These are phyloP conservation scores for Fusarium musae DNA, from an alignment of 2,329 filamentous ascomycete genomes.

Conservation along the genomic window DNA sequence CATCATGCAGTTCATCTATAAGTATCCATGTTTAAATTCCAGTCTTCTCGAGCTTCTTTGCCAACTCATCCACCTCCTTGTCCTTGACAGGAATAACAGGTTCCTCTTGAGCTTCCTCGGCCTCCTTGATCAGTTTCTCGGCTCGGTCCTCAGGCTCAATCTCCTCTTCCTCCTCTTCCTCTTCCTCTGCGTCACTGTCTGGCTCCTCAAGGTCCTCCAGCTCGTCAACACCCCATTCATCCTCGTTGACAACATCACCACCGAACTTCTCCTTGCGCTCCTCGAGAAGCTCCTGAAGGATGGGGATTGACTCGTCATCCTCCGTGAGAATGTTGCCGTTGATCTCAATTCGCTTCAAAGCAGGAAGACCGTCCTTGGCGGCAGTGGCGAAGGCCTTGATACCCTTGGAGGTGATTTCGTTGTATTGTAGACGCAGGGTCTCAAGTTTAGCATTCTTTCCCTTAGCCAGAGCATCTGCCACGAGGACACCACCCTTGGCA, in stretches of 20 bases:
- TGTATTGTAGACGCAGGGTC: slow-evolving; percentile 87
- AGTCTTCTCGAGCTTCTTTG: slow-evolving; percentile 80
- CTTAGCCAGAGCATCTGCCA: slow-evolving; percentile 77
- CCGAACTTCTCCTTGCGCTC: slow-evolving; percentile 79
- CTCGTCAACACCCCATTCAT: slow-evolving; percentile 86
- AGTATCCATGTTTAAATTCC: slow-evolving; percentile 54
- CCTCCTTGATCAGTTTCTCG: slow-evolving; percentile 76
- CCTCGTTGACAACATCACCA: slow-evolving; percentile 75
- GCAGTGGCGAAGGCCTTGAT: slow-evolving; percentile 78
- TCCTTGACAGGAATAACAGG: slow-evolving; percentile 77
- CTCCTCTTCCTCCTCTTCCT: slow-evolving; percentile 75
- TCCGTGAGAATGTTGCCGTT: slow-evolving; percentile 97
- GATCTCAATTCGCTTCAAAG: slow-evolving; percentile 85
- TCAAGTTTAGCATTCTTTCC: slow-evolving; percentile 84
- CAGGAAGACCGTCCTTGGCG: slow-evolving; percentile 74
- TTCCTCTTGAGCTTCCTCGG: slow-evolving; percentile 77
- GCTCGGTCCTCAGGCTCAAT: slow-evolving; percentile 70
- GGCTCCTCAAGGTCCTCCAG: slow-evolving; percentile 88
- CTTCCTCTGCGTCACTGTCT: slow-evolving; percentile 73
- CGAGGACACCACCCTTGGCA: slow-evolving; percentile 77
- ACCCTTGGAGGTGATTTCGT: slow-evolving; percentile 86
- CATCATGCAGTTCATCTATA: slow-evolving; percentile 45
- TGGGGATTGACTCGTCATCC: slow-evolving; percentile 78
- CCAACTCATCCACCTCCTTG: slow-evolving; percentile 83
- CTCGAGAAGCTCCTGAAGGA: slow-evolving; percentile 77